Conservation (phyloP, 1,284 basidiomycete species). For the Irpex rosettiformis region DNA sequence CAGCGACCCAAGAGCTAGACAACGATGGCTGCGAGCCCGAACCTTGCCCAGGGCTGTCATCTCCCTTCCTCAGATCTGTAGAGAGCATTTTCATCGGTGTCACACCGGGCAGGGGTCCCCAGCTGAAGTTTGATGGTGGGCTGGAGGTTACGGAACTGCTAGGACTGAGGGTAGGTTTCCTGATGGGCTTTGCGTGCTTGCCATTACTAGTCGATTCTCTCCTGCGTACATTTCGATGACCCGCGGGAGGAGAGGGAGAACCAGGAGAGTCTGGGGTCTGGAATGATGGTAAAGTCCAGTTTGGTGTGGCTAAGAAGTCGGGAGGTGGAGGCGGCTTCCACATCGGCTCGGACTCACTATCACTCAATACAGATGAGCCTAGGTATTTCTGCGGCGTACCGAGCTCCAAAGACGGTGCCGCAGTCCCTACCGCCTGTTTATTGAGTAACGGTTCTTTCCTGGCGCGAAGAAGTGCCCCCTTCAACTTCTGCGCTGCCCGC, state of each 20-base stretch:
- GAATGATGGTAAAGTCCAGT: neutral
- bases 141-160: constrained; percentile 20
- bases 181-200: constrained; percentile 4
- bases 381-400: constrained; percentile 21
- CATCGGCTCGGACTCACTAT: neutral
- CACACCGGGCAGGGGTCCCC: constrained; percentile 55
- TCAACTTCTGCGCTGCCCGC: constrained; percentile 64
- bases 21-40: constrained; percentile 10
- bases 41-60: constrained; percentile 13
- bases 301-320: neutral
- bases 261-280: neutral
- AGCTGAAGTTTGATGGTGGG: constrained; percentile 47
- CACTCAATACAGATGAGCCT: neutral
- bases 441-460: constrained; percentile 67
- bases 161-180: neutral
- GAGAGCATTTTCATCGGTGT: constrained; percentile 32
- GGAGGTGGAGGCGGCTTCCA: neutral
- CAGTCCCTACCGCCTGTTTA: constrained; percentile 41
- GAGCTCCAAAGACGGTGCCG: constrained; percentile 39
- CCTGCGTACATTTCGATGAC: constrained; percentile 8
- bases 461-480: constrained; percentile 57
- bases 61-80: constrained; percentile 20
- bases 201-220: constrained; percentile 6
- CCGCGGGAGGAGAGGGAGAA: constrained; percentile 8
- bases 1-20: constrained; percentile 24